phyloP scores from a whole-genome alignment of 169 alveolate species.

The Cryptosporidium ryanae region DNA sequence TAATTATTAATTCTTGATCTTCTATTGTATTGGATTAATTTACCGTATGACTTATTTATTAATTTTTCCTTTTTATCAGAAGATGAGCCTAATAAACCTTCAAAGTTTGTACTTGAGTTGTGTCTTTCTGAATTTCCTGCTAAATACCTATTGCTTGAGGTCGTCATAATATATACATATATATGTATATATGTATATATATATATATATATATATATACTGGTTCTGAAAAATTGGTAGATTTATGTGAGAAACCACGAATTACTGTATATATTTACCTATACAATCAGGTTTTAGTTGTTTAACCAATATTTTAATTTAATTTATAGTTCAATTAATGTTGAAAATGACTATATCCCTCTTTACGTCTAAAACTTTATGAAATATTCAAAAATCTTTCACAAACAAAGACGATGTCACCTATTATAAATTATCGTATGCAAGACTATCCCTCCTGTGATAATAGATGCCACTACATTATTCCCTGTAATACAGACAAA shows the following conservation, averaged over 20 bases:
- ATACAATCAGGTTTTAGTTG: too few species aligned
- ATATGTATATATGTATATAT: too few species aligned
- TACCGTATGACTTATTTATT: background rate
- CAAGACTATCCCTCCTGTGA: background rate
- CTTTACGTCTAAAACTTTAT: too few species aligned
- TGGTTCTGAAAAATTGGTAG: too few species aligned
- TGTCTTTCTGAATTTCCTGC: background rate
- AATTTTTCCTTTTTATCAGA: background rate
- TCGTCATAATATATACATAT: slow-evolving; percentile 3
- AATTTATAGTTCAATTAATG: too few species aligned
- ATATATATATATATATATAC: too few species aligned
- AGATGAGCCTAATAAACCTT: background rate
- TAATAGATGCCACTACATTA: slow-evolving; percentile 50
- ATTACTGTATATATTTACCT: too few species aligned
- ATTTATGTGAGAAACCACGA: too few species aligned
- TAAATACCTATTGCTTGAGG: slow-evolving; percentile 5
- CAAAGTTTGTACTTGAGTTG: background rate
- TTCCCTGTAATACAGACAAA: slow-evolving; percentile 28
- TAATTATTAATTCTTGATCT: background rate
- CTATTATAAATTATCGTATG: background rate
- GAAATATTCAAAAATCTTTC: background rate
- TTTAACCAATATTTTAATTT: too few species aligned
- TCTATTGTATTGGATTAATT: background rate
- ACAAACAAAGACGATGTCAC: slow-evolving; percentile 16
- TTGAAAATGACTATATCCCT: too few species aligned